phyloP scores from a whole-genome alignment of 1,284 basidiomycete species.

The Ustilago lituana region DNA sequence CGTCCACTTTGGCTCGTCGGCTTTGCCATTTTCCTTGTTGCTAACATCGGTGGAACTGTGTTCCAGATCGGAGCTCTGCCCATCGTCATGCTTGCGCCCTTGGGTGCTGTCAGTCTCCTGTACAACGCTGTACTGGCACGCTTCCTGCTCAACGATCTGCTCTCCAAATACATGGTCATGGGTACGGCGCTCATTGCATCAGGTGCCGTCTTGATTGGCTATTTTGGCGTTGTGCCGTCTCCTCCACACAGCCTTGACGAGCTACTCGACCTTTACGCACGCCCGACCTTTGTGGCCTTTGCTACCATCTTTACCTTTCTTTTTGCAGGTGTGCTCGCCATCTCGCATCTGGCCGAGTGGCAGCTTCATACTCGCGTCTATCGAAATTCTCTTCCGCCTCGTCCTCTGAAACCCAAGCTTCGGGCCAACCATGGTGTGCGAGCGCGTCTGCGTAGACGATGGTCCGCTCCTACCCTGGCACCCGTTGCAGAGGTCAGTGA shows the following conservation, averaged over 20 bases:
- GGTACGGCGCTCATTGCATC: slow-evolving; percentile 87
- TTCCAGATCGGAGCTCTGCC: slow-evolving; percentile 90
- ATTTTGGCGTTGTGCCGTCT: slow-evolving; percentile 93
- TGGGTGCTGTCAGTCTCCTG: slow-evolving; percentile 88
- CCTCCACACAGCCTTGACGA: slow-evolving; percentile 88
- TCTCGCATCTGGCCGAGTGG: slow-evolving; percentile 65
- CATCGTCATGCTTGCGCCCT: slow-evolving; percentile 71
- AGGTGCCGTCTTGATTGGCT: slow-evolving; percentile 87
- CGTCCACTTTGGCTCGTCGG: slow-evolving; percentile 70
- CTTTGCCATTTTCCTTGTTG: slow-evolving; percentile 75
- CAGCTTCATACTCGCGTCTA: slow-evolving; percentile 53
- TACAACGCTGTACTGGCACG: slow-evolving; percentile 95
- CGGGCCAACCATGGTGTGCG: slow-evolving; percentile 15
- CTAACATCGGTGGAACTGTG: slow-evolving; percentile 89
- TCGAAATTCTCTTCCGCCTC: slow-evolving; percentile 15
- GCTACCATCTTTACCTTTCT: slow-evolving; percentile 74
- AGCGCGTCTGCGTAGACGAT: slow-evolving; percentile 30
- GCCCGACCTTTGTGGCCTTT: slow-evolving; percentile 81
- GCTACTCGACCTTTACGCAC: slow-evolving; percentile 79
- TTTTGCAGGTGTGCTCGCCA: slow-evolving; percentile 71
- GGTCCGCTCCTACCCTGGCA: slow-evolving; percentile 61
- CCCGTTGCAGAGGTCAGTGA: slow-evolving; percentile 65
- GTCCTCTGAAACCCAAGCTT: slow-evolving; percentile 21
- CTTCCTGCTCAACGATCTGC: slow-evolving; percentile 83
- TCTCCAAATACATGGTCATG: slow-evolving; percentile 83